Evolutionary conservation across 148 eudicot species (phyloP), one percentile per base, ranked within the genome.

Genomic region (Fagopyrum esculentum): DNA sequence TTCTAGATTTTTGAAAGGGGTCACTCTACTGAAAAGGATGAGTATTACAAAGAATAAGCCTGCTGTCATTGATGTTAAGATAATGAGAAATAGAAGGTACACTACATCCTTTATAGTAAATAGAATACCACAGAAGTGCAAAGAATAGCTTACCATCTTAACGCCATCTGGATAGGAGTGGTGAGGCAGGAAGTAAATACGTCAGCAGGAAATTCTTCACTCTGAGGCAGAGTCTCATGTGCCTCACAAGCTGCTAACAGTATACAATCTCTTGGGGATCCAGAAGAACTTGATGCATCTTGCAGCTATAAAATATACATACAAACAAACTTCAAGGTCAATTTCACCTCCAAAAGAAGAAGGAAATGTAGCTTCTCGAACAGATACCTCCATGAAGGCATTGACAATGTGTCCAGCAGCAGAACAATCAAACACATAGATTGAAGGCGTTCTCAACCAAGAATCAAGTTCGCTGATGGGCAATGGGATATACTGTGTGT

Each of bases 171-270:
- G 80, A 95, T 88, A 52, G 99, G 99, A 10, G 99, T 95, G 63
- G 98, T 95, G 75, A 95, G 94, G 84, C 98, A 95, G 52, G 99
- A 89, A 52, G 99, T 95, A 80, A 95, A 95, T 51, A 92, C 89
- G 78, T 95, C 99, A 77, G 98, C 99, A 69, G 98, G 99, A 83
- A 87, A 95, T 59, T 95, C 99, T 70, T 89, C 92, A 86, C 97
- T 95, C 84, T 87, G 98, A 54, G 99, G 99, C 73, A 92, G 97
- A 44, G 89, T 89, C 87, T 92, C 98, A 74, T 89, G 97, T 73
- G 98, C 94, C 76, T 90, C 97, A 83, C 99, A 92, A 71, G 99
- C 93, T 73, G 98, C 98, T 69, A 95, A 91, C 84, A 95, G 77
- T 82, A 95, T 95, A 83, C 97, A 92, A 83, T 95, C 99, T 79